Evolutionary conservation across 305 asterid genomes (phyloP), one percentile per base, ranked within the genome.

Genomic region (Rubia occidens): DNA sequence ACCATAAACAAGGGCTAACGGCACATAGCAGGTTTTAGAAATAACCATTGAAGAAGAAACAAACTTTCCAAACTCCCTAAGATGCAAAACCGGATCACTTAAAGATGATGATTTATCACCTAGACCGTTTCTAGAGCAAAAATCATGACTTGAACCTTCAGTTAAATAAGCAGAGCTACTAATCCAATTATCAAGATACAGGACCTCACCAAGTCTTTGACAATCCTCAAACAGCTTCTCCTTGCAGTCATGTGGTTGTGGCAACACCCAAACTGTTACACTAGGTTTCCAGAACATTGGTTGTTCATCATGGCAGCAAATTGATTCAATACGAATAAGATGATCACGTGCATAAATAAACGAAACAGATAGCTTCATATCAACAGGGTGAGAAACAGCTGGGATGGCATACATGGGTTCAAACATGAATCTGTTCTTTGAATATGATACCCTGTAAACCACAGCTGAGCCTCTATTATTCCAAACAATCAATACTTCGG

Each of bases 1-100:
- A 74, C 99, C 99, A 72, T 91, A 91, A 51, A 88, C 97, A 72
- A 94, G 79, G 75, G 96, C 97, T 75, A 85, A 84, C 6, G 97
- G 96, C 26, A 78, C 82, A 45, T 78, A 78, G 72, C 84, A 78
- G 72, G 81, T 82, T 78, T 84, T 95, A 68, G 96, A 87, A 77
- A 94, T 85, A 78, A 91, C 96, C 97, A 94, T 89, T 60, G 97
- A 94, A 66, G 96, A 89, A 66, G 97, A 87, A 65, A 94, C 96
- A 60, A 76, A 75, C 66, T 83, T 83, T 76, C 75, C 82, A 75
- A 73, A 79, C 74, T 53, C 71, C 62, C 77, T 43, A 67, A 80
- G 54, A 68, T 64, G 82, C 77, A 67, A 39, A 63, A 76, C 64
- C 60, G 26, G 1, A 44, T 42, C 54, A 32, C 64, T 32, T 43